phyloP scores from a whole-genome alignment of 208 protist genomes.

The Acanthamoeba polyphaga region DNA sequence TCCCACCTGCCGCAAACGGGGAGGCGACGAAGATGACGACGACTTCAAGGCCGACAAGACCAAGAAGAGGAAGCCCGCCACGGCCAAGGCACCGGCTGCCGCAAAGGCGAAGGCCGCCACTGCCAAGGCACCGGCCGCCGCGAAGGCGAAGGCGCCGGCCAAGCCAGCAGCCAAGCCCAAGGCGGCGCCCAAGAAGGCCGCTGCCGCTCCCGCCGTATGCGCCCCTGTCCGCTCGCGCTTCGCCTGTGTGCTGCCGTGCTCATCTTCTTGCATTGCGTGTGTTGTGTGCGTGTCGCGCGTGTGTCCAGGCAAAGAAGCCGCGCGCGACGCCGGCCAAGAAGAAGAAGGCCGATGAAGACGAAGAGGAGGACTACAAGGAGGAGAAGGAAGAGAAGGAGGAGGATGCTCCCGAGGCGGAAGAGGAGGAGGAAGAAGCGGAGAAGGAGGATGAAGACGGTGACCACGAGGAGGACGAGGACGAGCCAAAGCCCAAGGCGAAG shows the following conservation, averaged over 20 bases:
- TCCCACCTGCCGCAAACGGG: background rate
- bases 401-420: background rate
- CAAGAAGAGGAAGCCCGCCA: background rate
- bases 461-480: background rate
- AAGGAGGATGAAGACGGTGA: background rate
- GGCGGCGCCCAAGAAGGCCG: background rate
- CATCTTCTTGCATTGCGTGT: background rate
- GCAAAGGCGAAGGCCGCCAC: background rate
- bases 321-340: background rate
- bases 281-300: too few species aligned
- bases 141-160: background rate
- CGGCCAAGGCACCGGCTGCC: background rate
- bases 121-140: background rate
- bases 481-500: background rate
- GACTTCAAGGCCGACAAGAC: background rate
- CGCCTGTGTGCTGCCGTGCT: background rate
- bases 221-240: too few species aligned
- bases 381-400: background rate
- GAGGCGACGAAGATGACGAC: background rate
- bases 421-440: conserved; percentile 4
- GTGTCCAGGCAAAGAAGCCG: background rate
- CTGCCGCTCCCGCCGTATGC: background rate
- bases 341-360: background rate
- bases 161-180: background rate
- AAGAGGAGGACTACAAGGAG: background rate